A percentile compares a stretch with the other conserved stretches of the same genome.
phyloP scores from a whole-genome alignment of 1,139 yeast genomes.

The Suhomyces coccinellae region DNA sequence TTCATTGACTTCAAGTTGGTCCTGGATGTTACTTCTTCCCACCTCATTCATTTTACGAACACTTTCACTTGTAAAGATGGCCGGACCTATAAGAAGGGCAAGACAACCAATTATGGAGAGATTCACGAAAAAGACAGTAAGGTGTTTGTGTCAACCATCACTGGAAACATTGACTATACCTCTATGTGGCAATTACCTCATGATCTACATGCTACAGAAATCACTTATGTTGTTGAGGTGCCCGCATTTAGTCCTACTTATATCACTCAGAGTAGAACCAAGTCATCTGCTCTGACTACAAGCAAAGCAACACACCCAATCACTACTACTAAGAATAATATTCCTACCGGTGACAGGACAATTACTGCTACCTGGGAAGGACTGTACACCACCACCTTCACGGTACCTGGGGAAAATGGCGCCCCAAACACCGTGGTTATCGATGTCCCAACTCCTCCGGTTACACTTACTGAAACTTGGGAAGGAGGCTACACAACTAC shows the following conservation, averaged over 20 bases:
- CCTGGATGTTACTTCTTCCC: background rate
- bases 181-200: no score
- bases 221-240: no score
- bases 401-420: background rate
- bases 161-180: no score
- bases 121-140: background rate
- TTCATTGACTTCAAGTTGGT: background rate
- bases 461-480: no score
- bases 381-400: background rate
- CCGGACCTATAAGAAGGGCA: background rate
- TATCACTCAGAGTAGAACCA: no score
- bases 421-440: background rate
- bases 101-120: background rate
- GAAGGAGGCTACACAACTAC: background rate
- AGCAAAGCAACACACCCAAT: no score
- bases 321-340: no score
- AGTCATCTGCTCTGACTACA: no score
- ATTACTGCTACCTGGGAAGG: background rate
- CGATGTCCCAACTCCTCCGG: background rate
- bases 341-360: background rate
- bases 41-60: background rate
- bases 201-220: no score
- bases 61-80: background rate
- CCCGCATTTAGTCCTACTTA: no score
- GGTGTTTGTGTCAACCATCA: no score